Conservation (phyloP, 805 yeast species). For the Pichia heedii region DNA sequence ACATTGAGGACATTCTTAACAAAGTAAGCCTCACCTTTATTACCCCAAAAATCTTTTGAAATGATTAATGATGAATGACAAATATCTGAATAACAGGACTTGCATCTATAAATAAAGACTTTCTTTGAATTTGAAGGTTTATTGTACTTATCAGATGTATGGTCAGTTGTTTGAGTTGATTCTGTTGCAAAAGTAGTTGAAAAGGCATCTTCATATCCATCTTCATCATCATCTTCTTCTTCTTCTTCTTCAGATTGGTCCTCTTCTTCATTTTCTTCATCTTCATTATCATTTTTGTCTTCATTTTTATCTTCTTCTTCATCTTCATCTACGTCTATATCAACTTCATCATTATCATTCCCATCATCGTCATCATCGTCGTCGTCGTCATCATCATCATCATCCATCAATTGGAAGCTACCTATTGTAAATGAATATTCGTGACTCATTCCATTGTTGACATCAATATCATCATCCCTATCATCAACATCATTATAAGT, state of each 20-base stretch:
- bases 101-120: constrained; percentile 20
- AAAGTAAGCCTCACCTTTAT: constrained; percentile 27
- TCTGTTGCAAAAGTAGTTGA: background rate
- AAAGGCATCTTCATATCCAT: background rate
- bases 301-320: background rate
- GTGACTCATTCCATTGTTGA: background rate
- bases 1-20: constrained; percentile 26
- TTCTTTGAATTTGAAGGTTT: background rate
- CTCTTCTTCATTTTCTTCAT: background rate
- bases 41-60: constrained; percentile 28
- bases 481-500: background rate
- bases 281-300: background rate
- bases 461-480: background rate
- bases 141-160: background rate
- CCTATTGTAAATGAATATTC: too few relatives aligned
- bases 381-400: background rate
- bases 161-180: background rate
- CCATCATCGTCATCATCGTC: background rate
- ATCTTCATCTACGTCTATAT: background rate
- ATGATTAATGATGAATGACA: constrained; percentile 22
- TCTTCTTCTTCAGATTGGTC: background rate
- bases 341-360: background rate
- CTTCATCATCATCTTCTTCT: constrained; percentile 1
- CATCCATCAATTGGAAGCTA: too few relatives aligned
- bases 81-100: constrained; percentile 27